Conservation (phyloP, 306 rosid species). For the Herpetospermum pedunculosum region DNA sequence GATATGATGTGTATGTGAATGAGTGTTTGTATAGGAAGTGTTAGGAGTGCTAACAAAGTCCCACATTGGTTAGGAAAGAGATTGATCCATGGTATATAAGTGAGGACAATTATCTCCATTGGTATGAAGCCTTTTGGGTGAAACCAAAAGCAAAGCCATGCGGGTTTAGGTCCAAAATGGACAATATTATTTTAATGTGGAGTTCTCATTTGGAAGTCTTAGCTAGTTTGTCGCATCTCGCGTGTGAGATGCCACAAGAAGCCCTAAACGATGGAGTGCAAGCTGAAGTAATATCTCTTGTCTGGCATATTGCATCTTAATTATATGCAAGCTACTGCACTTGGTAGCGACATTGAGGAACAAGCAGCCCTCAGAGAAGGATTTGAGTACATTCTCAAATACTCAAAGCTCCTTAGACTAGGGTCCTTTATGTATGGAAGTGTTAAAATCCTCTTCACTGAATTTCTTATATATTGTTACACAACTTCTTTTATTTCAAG, state of each 20-base stretch:
- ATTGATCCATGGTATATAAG: too few relatives aligned
- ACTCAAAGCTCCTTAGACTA: conserved; percentile 85
- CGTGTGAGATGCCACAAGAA: conserved; percentile 61
- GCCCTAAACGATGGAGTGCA: conserved; percentile 72
- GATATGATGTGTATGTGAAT: neutral
- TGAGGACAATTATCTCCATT: too few relatives aligned
- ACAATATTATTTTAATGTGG: too few relatives aligned
- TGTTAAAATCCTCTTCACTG: conserved; percentile 82
- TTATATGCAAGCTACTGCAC: conserved; percentile 61
- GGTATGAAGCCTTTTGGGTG: too few relatives aligned
- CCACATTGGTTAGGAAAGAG: too few relatives aligned
- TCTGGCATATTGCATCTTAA: conserved; percentile 80
- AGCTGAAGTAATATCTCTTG: conserved; percentile 61
- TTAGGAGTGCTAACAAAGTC: too few relatives aligned
- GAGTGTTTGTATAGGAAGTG: neutral
- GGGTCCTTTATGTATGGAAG: conserved; percentile 50
- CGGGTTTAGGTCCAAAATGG: too few relatives aligned
- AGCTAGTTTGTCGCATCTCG: conserved; percentile 49
- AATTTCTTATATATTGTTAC: too few relatives aligned
- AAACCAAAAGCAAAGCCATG: too few relatives aligned
- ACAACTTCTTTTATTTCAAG: too few relatives aligned
- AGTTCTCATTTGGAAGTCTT: neutral
- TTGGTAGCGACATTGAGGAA: conserved; percentile 59
- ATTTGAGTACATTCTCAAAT: too few relatives aligned
- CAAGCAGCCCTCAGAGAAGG: conserved; percentile 75